A percentile compares a stretch with the other conserved stretches of the same genome.
Conservation (phyloP, 1,284 basidiomycete genomes). For the Melampsora americana region DNA sequence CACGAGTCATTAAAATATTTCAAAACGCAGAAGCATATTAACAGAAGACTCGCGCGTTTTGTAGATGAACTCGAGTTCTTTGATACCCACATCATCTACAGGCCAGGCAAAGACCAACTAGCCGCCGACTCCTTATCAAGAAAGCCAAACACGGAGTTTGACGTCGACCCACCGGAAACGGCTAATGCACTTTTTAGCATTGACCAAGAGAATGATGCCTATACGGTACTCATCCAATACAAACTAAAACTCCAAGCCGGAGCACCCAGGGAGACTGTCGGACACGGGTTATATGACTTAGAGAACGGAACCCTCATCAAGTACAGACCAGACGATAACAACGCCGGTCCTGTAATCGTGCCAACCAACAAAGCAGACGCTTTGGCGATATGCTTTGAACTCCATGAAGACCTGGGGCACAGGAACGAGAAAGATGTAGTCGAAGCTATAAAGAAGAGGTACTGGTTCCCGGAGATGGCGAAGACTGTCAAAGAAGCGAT, state of each 20-base stretch:
- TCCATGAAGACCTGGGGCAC: background rate
- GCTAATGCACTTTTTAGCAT: background rate
- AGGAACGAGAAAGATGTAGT: background rate
- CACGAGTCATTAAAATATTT: no score
- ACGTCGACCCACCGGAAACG: constrained; percentile 2
- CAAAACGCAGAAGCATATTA: no score
- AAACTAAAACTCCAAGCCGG: background rate
- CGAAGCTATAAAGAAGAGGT: background rate
- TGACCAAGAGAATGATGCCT: background rate
- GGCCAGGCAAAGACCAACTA: constrained; percentile 8
- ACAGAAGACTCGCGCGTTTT: no score
- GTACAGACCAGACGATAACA: no score
- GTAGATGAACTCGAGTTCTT: constrained; percentile 24
- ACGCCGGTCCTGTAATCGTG: no score
- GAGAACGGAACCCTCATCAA: no score
- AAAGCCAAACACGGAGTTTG: background rate
- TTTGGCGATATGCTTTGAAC: background rate
- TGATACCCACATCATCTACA: constrained; percentile 10
- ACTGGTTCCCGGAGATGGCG: background rate
- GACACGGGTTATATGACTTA: no score
- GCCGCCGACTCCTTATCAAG: constrained; percentile 9
- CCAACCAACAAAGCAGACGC: background rate
- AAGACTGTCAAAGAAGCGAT: background rate
- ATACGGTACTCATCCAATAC: background rate
- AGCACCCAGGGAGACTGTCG: no score